Conservation (phyloP, 495 filamentous ascomycete genomes). For the Amorphotheca resinae region DNA sequence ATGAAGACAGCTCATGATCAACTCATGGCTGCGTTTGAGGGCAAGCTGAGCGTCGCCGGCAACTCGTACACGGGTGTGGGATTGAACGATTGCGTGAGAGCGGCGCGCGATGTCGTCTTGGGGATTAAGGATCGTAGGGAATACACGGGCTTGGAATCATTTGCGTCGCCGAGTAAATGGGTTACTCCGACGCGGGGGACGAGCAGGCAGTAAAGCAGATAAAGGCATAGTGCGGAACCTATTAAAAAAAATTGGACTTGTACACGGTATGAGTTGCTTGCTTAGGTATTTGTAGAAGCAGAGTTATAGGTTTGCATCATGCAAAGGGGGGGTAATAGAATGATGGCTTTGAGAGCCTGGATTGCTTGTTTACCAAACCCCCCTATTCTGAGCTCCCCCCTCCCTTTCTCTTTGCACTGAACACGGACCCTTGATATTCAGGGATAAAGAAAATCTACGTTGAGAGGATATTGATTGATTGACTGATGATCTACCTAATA, state of each 20-base stretch:
- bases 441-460: too few relatives aligned
- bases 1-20: slow-evolving; percentile 46
- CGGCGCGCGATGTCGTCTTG: slow-evolving; percentile 14
- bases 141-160: slow-evolving; percentile 12
- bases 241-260: background rate
- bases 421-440: too few relatives aligned
- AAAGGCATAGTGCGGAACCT: background rate
- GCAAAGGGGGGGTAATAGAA: too few relatives aligned
- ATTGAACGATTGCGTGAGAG: slow-evolving; percentile 18
- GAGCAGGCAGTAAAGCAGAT: background rate
- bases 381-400: too few relatives aligned
- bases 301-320: too few relatives aligned
- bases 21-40: slow-evolving; percentile 43
- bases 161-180: background rate
- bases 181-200: background rate
- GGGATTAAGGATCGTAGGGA: slow-evolving; percentile 1
- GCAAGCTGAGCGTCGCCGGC: slow-evolving; percentile 62
- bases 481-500: too few relatives aligned
- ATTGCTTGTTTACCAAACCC: too few relatives aligned
- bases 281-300: too few relatives aligned
- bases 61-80: slow-evolving; percentile 49
- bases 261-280: too few relatives aligned
- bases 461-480: too few relatives aligned
- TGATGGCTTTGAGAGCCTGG: too few relatives aligned
- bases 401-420: too few relatives aligned